These are phyloP conservation scores for Nicotiana tabacum DNA, from an alignment of 257 asterid species.

Conservation along the genomic window DNA sequence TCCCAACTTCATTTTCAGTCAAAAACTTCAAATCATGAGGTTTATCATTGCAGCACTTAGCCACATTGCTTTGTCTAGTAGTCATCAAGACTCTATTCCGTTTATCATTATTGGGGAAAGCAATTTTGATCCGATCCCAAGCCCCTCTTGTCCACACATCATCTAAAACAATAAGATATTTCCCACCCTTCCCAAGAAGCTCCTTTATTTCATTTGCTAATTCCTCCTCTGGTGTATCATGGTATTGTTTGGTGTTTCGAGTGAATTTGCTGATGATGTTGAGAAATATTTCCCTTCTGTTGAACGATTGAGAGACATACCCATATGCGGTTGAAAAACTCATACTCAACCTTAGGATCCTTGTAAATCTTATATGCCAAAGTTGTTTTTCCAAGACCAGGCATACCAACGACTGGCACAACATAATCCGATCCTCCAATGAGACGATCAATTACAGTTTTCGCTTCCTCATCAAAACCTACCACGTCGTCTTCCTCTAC, in stretches of 20 bases:
- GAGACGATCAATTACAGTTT: constrained; percentile 26
- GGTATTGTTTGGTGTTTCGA: constrained; percentile 20
- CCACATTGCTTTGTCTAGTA: constrained; percentile 35
- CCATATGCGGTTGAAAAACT: constrained; percentile 41
- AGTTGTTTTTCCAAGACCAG: constrained; percentile 50
- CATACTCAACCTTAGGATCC: constrained; percentile 23
- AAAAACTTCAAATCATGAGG: constrained; percentile 37
- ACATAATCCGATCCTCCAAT: constrained; percentile 16
- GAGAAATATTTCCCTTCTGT: constrained; percentile 29
- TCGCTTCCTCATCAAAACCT: constrained; percentile 48
- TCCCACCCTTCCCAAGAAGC: background rate
- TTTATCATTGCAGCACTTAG: constrained; percentile 23
- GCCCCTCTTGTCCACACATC: constrained; percentile 10
- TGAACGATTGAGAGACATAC: constrained; percentile 37
- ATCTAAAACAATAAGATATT: constrained; percentile 10
- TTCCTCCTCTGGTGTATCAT: background rate
- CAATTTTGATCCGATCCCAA: constrained; percentile 23
- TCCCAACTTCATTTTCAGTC: constrained; percentile 41
- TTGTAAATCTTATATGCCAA: constrained; percentile 32
- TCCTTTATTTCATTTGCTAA: constrained; percentile 1
- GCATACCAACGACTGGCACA: constrained; percentile 47
- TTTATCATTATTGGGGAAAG: constrained; percentile 41
- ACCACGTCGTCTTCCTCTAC: constrained; percentile 31
- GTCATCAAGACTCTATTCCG: constrained; percentile 43
- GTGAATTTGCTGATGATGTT: constrained; percentile 27